These are phyloP conservation scores for Colletotrichum sp. DNA, from an alignment of 2,329 filamentous ascomycete genomes.

Conservation along the genomic window DNA sequence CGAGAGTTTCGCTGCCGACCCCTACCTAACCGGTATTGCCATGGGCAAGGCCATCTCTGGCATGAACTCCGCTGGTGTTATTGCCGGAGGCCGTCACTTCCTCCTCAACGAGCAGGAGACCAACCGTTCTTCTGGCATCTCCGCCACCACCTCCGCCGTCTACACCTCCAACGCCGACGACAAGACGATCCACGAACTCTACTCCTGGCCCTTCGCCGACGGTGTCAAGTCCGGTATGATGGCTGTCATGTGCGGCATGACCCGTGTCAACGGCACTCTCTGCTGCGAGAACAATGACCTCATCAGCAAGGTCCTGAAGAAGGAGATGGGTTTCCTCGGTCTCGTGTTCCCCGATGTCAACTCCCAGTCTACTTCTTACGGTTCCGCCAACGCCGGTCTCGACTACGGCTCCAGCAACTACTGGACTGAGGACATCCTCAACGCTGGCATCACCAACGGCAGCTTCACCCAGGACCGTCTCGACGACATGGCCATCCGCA, in stretches of 20 bases:
- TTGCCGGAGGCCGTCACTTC: slow-evolving; percentile 64
- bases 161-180: slow-evolving; percentile 50
- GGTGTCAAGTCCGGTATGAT: slow-evolving; percentile 61
- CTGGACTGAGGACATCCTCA: slow-evolving; percentile 49
- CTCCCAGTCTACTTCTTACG: slow-evolving; percentile 56
- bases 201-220: slow-evolving; percentile 40
- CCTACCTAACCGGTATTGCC: slow-evolving; percentile 59
- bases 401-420: slow-evolving; percentile 59
- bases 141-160: slow-evolving; percentile 57
- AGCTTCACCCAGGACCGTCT: slow-evolving; percentile 60
- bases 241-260: slow-evolving; percentile 60
- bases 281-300: not conserved
- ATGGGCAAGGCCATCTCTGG: slow-evolving; percentile 58
- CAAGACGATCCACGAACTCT: slow-evolving; percentile 35
- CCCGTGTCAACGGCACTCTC: slow-evolving; percentile 51
- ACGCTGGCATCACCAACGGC: slow-evolving; percentile 56
- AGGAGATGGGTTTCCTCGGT: slow-evolving; percentile 1
- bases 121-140: slow-evolving; percentile 56
- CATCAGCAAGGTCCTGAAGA: not conserved
- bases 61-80: slow-evolving; percentile 60
- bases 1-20: slow-evolving; percentile 63
- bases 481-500: slow-evolving; percentile 64
- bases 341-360: slow-evolving; percentile 37
- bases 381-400: slow-evolving; percentile 52
- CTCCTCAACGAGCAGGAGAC: slow-evolving; percentile 67